Base-by-base conservation (phyloP, 495 filamentous ascomycete genomes). In the Acidiella bohemica region DNA sequence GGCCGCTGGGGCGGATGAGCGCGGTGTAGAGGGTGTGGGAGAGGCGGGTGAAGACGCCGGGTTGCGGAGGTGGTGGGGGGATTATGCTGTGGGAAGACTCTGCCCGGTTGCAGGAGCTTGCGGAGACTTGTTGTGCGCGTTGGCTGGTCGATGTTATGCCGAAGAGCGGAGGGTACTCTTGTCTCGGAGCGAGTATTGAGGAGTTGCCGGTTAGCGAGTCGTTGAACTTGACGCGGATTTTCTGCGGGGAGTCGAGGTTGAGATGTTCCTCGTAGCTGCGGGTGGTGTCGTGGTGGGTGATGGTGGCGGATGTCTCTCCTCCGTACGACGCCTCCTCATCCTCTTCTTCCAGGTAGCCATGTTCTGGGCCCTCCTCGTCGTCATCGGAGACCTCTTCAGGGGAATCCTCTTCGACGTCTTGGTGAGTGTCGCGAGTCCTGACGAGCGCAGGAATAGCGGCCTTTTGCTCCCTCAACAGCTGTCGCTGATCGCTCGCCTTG, bases 201-300 rank as follows among this genome's bases (percentile, higher is more conserved):
- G 47, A 51, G 14, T 30, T 46, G 32, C 24, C 42, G n/a, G n/a
- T n/a, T 10, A 21, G 3, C 10, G 42, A 46, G 29, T 46, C 43
- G 13, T 37, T 37, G 43, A 51, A 51, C 14, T 51, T 51, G 31
- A 51, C 47, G 21, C 23, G 22, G 22, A 51, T 46, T 34, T 51
- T 51, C 43, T 51, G 42, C 18, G 47, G 47, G 12, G 42, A 46
- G 4, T 41, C 42, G 33, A 51, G 2, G 27, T 51, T 51, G 18
- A 51, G 47, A 20, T 42, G 43, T 31, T 51, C 47, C 22, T 51
- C 42, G 38, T 51, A 51, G 47, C 47, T 51, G 13, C 26, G 36
- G 12, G 23, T 22, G 2, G 43, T 32, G 12, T 46, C 21, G 12
- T 32, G 21, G n/a, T n/a, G n/a, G 13, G 21, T 20, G 4, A 8